These are phyloP conservation scores for Fraxinus floribunda DNA, from an alignment of 305 asterid genomes.

Conservation along the genomic window DNA sequence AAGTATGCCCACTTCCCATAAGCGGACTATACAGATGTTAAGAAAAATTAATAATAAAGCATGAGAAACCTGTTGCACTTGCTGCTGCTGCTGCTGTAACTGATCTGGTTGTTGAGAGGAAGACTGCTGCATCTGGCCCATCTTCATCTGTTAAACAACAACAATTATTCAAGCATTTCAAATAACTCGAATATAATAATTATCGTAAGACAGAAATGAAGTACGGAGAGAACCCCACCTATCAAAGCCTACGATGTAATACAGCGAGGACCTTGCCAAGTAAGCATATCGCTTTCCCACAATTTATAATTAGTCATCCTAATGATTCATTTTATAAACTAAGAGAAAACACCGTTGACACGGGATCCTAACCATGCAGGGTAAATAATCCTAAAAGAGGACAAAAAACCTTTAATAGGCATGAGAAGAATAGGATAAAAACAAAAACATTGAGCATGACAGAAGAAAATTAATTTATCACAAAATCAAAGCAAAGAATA, in stretches of 20 bases:
- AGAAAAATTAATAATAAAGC: conserved; percentile 12
- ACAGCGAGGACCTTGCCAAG: neutral
- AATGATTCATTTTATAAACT: neutral
- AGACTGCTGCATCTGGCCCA: conserved; percentile 84
- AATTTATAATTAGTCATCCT: conserved; percentile 2
- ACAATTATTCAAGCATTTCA: neutral
- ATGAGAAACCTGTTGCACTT: conserved; percentile 69
- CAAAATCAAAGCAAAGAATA: neutral
- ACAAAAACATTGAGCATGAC: neutral
- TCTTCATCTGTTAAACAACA: conserved; percentile 61
- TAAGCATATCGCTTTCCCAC: neutral
- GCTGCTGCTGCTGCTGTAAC: conserved; percentile 66
- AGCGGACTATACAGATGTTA: neutral
- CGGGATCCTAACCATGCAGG: neutral
- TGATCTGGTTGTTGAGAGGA: conserved; percentile 90
- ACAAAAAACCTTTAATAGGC: neutral
- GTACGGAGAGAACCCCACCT: neutral
- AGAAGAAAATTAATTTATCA: neutral
- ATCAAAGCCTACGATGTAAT: neutral
- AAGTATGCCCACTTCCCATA: neutral
- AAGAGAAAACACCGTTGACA: neutral
- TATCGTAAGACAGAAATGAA: neutral
- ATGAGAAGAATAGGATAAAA: neutral
- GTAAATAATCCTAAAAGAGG: neutral
- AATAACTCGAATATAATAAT: neutral